phyloP scores from a whole-genome alignment of 805 yeast species.

The Pichia cephalocereana region DNA sequence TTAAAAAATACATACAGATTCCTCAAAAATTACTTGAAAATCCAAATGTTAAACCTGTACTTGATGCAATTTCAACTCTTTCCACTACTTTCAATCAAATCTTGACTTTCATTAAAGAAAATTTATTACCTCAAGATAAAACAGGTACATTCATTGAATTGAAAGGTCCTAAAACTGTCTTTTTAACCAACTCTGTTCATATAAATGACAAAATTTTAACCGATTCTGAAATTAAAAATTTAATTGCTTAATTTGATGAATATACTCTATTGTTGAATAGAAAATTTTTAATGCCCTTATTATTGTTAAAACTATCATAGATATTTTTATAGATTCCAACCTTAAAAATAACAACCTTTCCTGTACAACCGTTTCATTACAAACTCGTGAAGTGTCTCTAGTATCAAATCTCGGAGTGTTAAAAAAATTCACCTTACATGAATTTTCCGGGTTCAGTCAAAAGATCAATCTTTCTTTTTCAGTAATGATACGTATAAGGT shows the following conservation, averaged over 20 bases:
- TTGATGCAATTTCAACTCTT: neutral
- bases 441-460: no score
- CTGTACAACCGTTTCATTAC: no score
- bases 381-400: no score
- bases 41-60: neutral
- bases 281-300: no score
- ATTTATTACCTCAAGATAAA: neutral
- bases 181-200: slow-evolving; percentile 21
- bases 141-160: slow-evolving; percentile 20
- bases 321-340: no score
- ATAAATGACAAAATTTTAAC: slow-evolving; percentile 18
- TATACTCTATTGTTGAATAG: no score
- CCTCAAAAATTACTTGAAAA: neutral
- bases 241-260: slow-evolving; percentile 2
- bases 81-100: neutral
- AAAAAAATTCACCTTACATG: no score
- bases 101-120: neutral
- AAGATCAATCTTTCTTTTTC: no score
- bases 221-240: slow-evolving; percentile 16
- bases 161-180: slow-evolving; percentile 25
- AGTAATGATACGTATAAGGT: no score
- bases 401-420: no score
- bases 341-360: no score
- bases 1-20: neutral
- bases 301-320: no score